These are phyloP conservation scores for Lophium mytilinum DNA, from an alignment of 495 filamentous ascomycete genomes.

Conservation along the genomic window DNA sequence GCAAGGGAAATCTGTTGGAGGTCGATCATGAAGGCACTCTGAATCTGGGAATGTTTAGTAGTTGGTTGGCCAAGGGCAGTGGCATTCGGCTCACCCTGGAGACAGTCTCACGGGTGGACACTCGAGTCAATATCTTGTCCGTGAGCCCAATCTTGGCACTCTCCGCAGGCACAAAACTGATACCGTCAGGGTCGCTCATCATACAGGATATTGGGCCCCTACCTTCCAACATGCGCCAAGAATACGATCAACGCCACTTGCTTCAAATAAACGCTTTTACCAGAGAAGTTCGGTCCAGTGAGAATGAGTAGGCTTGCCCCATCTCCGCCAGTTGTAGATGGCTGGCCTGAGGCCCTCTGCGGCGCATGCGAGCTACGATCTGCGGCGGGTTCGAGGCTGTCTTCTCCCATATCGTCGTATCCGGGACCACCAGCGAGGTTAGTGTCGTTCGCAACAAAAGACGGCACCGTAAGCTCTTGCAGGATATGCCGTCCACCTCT, in stretches of 20 bases:
- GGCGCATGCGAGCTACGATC: background rate
- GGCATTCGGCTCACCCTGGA: conserved; percentile 43
- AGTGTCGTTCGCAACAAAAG: conserved; percentile 81
- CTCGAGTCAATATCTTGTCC: conserved; percentile 85
- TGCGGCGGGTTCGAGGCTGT: background rate
- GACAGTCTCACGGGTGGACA: conserved; percentile 80
- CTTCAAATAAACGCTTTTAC: conserved; percentile 94
- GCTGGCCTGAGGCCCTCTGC: background rate
- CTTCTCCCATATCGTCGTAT: conserved; percentile 4
- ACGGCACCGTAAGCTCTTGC: conserved; percentile 79
- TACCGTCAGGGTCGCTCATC: background rate
- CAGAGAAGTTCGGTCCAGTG: conserved; percentile 93
- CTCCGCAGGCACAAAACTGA: conserved; percentile 75
- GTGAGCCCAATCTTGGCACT: conserved; percentile 75
- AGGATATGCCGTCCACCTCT: conserved; percentile 78
- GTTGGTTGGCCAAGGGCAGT: background rate
- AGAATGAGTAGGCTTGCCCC: conserved; percentile 69
- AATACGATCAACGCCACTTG: conserved; percentile 92
- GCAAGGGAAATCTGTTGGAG: conserved; percentile 79
- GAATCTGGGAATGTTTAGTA: conserved; percentile 40
- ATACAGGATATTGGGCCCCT: background rate
- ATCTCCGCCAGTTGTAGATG: background rate
- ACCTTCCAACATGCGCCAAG: conserved; percentile 82
- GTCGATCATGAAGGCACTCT: conserved; percentile 92
- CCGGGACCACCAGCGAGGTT: conserved; percentile 56